A percentile compares a stretch with the other conserved stretches of the same genome.
Conservation (phyloP, 2,329 filamentous ascomycete species). For the Colletotrichum filicis region DNA sequence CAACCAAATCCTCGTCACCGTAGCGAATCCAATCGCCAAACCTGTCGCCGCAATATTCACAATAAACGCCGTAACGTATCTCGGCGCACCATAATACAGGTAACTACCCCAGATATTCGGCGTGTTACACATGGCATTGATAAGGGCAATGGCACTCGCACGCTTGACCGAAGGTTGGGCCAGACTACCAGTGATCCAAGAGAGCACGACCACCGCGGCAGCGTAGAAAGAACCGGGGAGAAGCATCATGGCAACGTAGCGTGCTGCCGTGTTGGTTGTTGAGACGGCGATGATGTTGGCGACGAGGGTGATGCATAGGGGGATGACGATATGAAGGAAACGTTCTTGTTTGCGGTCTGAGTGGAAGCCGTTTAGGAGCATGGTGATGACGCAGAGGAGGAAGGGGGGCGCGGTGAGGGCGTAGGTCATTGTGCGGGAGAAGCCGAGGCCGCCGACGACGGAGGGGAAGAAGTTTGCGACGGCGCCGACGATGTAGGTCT, state of each 20-base stretch:
- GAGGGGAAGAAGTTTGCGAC: conserved; percentile 42
- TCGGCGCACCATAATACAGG: conserved; percentile 41
- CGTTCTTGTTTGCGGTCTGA: conserved; percentile 78
- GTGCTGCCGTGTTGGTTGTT: conserved; percentile 67
- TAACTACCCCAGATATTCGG: conserved; percentile 44
- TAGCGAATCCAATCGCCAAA: conserved; percentile 42
- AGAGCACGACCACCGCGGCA: conserved; percentile 41
- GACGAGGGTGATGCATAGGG: conserved; percentile 69
- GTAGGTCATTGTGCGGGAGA: conserved; percentile 38
- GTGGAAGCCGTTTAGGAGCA: conserved; percentile 61
- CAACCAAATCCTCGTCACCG: conserved; percentile 41
- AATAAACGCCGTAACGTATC: conserved; percentile 41
- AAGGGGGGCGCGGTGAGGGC: conserved; percentile 51
- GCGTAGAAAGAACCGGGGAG: conserved; percentile 49
- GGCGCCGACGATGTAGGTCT: conserved; percentile 44
- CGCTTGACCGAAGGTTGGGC: conserved; percentile 41
- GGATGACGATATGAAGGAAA: conserved; percentile 73
- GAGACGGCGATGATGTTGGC: conserved; percentile 76
- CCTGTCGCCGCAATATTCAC: conserved; percentile 42
- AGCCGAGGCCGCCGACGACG: conserved; percentile 39
- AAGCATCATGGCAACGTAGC: conserved; percentile 64
- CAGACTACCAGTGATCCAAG: conserved; percentile 42
- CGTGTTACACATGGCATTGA: conserved; percentile 43
- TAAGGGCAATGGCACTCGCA: conserved; percentile 42
- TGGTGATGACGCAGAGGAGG: conserved; percentile 56